phyloP scores from a whole-genome alignment of 352 stramenopile genomes.

The Phytophthora pisi region DNA sequence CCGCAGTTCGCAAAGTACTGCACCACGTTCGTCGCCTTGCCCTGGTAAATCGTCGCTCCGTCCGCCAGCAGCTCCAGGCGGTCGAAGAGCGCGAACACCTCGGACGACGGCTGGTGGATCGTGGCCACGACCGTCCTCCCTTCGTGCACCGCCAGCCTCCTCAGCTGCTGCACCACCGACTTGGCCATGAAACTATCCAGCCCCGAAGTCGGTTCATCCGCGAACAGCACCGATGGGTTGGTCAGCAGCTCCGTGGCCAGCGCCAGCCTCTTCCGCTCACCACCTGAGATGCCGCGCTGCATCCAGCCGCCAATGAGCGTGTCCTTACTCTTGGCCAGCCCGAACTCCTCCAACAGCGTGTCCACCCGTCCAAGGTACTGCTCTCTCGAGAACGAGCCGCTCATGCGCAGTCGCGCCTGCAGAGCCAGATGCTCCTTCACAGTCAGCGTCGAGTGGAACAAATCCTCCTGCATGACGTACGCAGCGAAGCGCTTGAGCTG shows the following conservation, averaged over 20 bases:
- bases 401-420: constrained; percentile 78
- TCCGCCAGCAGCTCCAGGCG: constrained; percentile 49
- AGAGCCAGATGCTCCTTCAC: constrained; percentile 87
- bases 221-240: constrained; percentile 76
- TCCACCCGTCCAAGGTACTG: constrained; percentile 50
- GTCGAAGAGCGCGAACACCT: constrained; percentile 56
- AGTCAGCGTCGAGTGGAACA: constrained; percentile 86
- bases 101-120: constrained; percentile 83
- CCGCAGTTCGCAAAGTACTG: constrained; percentile 44
- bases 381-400: constrained; percentile 25
- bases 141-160: constrained; percentile 65
- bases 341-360: constrained; percentile 55
- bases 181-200: constrained; percentile 64
- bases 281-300: constrained; percentile 69
- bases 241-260: constrained; percentile 80
- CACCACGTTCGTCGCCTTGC: constrained; percentile 40
- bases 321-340: constrained; percentile 51
- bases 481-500: constrained; percentile 31
- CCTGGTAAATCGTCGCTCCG: constrained; percentile 47
- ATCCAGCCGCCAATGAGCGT: constrained; percentile 57
- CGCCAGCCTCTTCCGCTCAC: constrained; percentile 80
- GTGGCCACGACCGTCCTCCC: constrained; percentile 86
- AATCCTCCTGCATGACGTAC: constrained; percentile 91
- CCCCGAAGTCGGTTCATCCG: constrained; percentile 81
- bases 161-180: constrained; percentile 50